These are phyloP conservation scores for Fusarium begoniae DNA, from an alignment of 2,329 filamentous ascomycete genomes.

Conservation along the genomic window DNA sequence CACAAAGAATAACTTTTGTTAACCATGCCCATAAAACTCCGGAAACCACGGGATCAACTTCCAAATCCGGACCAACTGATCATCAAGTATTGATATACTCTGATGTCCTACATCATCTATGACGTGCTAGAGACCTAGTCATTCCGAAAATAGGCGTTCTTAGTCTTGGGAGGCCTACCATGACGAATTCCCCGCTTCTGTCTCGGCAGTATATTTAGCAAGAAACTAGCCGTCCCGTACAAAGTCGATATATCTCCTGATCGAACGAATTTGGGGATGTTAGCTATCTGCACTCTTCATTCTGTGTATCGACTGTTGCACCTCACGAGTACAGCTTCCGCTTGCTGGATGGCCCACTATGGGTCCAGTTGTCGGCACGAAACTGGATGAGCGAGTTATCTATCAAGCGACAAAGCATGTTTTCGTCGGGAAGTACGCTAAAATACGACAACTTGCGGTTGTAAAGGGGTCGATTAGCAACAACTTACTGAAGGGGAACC, in stretches of 20 bases:
- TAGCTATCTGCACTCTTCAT: fast-evolving
- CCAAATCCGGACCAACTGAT: fast-evolving
- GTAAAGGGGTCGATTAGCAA: too few species aligned
- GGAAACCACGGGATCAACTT: too few species aligned
- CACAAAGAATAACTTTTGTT: fast-evolving
- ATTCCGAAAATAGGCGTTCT: neutral
- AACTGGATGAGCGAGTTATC: fast-evolving
- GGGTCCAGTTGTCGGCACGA: fast-evolving
- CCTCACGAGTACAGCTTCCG: fast-evolving
- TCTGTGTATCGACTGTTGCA: fast-evolving
- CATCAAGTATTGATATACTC: fast-evolving
- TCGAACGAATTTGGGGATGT: fast-evolving
- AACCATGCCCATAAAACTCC: too few species aligned
- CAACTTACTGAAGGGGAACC: too few species aligned
- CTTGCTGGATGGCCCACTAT: fast-evolving
- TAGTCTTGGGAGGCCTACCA: neutral
- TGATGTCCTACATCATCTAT: neutral
- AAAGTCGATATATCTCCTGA: fast-evolving
- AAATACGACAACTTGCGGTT: too few species aligned
- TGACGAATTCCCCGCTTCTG: fast-evolving
- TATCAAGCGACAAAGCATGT: neutral
- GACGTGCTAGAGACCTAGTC: fast-evolving
- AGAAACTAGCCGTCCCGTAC: fast-evolving
- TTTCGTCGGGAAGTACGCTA: neutral
- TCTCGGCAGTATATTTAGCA: neutral